phyloP scores from a whole-genome alignment of 140 eudicot species.

The Ambrosia hybrid region DNA sequence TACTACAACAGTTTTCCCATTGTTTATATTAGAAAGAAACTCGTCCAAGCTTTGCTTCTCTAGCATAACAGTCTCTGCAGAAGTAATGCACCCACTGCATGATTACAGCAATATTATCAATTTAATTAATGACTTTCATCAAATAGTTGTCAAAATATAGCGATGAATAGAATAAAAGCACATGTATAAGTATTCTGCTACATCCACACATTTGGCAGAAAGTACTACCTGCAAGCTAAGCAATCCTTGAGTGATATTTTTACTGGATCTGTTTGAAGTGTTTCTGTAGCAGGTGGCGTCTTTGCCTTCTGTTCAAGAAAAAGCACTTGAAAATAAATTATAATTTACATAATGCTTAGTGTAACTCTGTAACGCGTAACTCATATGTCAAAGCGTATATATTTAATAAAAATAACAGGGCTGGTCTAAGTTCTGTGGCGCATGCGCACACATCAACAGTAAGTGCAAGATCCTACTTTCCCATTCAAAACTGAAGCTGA shows the following conservation, averaged over 20 bases:
- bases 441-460: background rate
- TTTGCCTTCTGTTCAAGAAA: conserved; percentile 42
- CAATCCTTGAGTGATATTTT: conserved; percentile 96
- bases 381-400: background rate
- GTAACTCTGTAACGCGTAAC: background rate
- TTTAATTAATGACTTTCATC: conserved; percentile 3
- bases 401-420: background rate
- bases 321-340: conserved; percentile 10
- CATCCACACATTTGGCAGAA: background rate
- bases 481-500: background rate
- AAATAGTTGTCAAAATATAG: background rate
- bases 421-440: background rate
- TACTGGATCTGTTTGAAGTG: conserved; percentile 63
- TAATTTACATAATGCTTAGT: background rate
- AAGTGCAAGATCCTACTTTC: conserved; percentile 5
- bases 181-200: background rate
- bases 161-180: background rate
- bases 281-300: conserved; percentile 39
- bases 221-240: conserved; percentile 85
- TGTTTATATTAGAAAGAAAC: conserved; percentile 65
- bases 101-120: conserved; percentile 24
- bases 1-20: conserved; percentile 71
- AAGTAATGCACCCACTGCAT: conserved; percentile 96
- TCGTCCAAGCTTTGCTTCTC: conserved; percentile 97
- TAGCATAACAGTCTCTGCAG: conserved; percentile 97